Conservation (phyloP, 345 rosid genomes). For the Brassica carinata region DNA sequence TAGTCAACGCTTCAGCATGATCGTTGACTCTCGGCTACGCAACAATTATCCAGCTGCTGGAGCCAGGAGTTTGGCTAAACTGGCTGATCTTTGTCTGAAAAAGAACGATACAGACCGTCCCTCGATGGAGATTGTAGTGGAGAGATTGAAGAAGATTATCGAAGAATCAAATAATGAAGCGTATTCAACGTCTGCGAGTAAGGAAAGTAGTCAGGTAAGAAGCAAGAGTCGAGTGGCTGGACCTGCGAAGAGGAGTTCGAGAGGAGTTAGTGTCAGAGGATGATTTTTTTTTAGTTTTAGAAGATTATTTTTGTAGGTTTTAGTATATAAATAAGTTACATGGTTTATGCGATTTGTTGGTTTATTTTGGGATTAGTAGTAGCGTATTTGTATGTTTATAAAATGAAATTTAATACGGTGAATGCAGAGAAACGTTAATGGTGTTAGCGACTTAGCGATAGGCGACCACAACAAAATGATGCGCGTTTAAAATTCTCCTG, state of each 20-base stretch:
- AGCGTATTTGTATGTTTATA: background rate
- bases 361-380: background rate
- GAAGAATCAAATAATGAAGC: conserved; percentile 35
- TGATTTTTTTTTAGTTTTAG: conserved; percentile 7
- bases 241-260: conserved; percentile 22
- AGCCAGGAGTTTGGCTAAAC: conserved; percentile 63
- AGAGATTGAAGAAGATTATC: conserved; percentile 52
- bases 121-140: conserved; percentile 63
- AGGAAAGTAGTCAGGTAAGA: conserved; percentile 22
- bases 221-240: conserved; percentile 8
- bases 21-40: conserved; percentile 71
- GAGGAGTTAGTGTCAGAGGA: conserved; percentile 34
- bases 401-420: background rate
- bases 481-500: background rate
- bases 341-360: background rate
- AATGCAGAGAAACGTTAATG: background rate
- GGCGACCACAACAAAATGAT: background rate
- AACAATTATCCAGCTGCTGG: conserved; percentile 50
- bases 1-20: conserved; percentile 55
- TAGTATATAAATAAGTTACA: background rate
- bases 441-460: background rate
- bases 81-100: conserved; percentile 69
- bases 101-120: conserved; percentile 71
- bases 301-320: background rate
- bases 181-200: background rate